Base-by-base conservation (phyloP, 1,284 basidiomycete species). In the Ceratobasidium theobromae region DNA sequence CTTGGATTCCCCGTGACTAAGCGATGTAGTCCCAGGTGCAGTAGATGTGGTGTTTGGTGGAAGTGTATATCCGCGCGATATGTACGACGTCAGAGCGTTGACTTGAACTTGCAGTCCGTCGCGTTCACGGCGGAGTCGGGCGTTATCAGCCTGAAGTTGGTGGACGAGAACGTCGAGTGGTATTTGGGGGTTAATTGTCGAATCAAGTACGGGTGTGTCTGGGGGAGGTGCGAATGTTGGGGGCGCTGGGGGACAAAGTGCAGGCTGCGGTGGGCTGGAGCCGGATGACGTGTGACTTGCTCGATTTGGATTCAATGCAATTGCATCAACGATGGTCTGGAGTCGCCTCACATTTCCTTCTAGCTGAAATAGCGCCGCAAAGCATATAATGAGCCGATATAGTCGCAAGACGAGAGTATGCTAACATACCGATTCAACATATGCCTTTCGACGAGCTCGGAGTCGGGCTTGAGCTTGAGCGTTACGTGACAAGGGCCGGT, bases 401-500 rank as follows among this genome's bases (percentile, higher is more conserved):
- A 1, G 11, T n/a, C 12, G 40, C 40, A 16, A 16, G 16, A 40
- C 1, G 32, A 45, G 30, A 23, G n/a, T 38, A 33, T 4, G 2
- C 1, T 35, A 3, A 35, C 55, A 25, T 4, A 58, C 55, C 16
- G 55, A 46, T 35, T 58, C 55, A n/a, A 58, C 55, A 45, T 58
- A 58, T 2, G 55, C 55, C 28, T 58, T 58, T 23, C 55, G 41
- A 14, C 55, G 41, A 25, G 55, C 55, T 21, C 55, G 41, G 32
- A 58, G 55, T 21, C 55, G 21, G n/a, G 55, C 55, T 27, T 58
- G 55, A 14, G 55, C 55, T 25, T 48, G 55, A 2, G 55, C 55
- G 18, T 58, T 58, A 46, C 55, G 38, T 1, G 55, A 58, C 12
- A 58, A 33, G 2, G 55, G 45, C 6, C 45, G 41, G 43, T n/a